Conservation (phyloP, 1,139 yeast species). For the Cylindricascospora bacillispora region DNA sequence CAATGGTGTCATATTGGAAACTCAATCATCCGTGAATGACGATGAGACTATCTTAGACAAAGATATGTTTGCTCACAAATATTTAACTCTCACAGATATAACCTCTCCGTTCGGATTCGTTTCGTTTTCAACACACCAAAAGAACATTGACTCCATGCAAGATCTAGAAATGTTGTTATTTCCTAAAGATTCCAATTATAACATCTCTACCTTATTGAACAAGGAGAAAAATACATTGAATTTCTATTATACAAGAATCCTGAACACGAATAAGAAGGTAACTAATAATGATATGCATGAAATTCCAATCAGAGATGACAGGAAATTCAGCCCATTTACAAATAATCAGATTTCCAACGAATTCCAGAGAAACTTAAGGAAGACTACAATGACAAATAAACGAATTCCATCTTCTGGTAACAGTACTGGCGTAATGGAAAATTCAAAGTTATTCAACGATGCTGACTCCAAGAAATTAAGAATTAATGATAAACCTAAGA, state of each 20-base stretch:
- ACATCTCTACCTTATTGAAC: conserved; percentile 18
- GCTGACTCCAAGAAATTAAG: too few species aligned
- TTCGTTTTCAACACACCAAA: conserved; percentile 11
- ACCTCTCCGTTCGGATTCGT: conserved; percentile 24
- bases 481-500: too few species aligned
- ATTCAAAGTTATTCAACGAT: too few species aligned
- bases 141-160: conserved; percentile 5
- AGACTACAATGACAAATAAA: too few species aligned
- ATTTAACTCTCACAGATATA: conserved; percentile 23
- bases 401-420: too few species aligned
- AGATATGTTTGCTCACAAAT: conserved; percentile 11
- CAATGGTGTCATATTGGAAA: conserved; percentile 22
- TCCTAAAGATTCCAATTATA: conserved; percentile 11
- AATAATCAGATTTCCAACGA: conserved; percentile 1
- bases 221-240: conserved; percentile 8
- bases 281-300: conserved; percentile 1
- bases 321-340: background rate
- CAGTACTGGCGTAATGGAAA: too few species aligned
- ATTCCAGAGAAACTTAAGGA: too few species aligned
- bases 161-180: conserved; percentile 15
- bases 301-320: conserved; percentile 1
- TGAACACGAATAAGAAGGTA: conserved; percentile 2
- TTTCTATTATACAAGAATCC: conserved; percentile 20
- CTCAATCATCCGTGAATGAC: conserved; percentile 2
- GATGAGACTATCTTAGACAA: background rate